Evolutionary conservation across 1,284 basidiomycete species (phyloP), one percentile per base, ranked within the genome.

Genomic region (Moesziomyces globuligerus): DNA sequence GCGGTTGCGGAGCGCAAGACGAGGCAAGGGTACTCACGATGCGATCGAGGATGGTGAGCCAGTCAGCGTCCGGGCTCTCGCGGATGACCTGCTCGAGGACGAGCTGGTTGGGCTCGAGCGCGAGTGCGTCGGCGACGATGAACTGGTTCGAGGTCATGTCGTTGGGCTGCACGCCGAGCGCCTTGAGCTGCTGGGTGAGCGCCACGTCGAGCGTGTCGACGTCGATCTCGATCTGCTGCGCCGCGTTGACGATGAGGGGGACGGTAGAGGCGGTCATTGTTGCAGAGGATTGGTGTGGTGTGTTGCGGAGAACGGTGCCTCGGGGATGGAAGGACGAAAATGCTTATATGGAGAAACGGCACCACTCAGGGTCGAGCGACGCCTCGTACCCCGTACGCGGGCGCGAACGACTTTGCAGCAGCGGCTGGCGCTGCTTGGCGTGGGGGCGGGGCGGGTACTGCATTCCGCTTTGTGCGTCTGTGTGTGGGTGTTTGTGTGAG

Each of bases 61-160:
- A 67, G 48, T 54, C 48, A 9, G 56, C 64, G 20, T 43, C 64
- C 3, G 56, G 44, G 32, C 47, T 51, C 13, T 39, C 39, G n/a
- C 48, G 48, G 25, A 67, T 49, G 20, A 55, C 52, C 15, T 56
- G 26, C 23, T 67, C 56, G 41, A 67, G 48, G 20, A 67, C 10
- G 9, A 25, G 15, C 25, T 43, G 43, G 44, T 51, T 67, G 18
- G 43, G 20, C 10, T 36, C 20, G 20, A 59, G 24, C 6, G 51
- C 52, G 4, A 67, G 57, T 3, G 57, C 64, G 15, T 67, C 56
- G n/a, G 56, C 57, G 11, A 67, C 52, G 52, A 67, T 60, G 32
- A 67, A 67, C 48, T 67, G 64, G 48, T 67, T 67, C 36, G 64
- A 67, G 10, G 64, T 67, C 64, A 67, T 67, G 45, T 67, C 64